phyloP scores from a whole-genome alignment of 768 basidiomycete genomes.

The Leccinum longicurvipes region DNA sequence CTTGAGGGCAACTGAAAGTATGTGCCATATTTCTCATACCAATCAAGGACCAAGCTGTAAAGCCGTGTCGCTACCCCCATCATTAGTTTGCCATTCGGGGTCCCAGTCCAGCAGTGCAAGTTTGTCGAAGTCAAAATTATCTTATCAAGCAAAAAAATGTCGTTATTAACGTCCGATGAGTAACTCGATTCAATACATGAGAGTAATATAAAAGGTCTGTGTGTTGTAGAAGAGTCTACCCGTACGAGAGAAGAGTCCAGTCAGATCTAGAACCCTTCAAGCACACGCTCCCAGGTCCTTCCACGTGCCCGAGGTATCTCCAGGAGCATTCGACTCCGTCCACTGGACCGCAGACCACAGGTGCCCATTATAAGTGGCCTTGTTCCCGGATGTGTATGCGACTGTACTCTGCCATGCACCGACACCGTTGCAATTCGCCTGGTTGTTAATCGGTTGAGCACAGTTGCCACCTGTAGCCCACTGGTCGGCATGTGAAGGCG shows the following conservation, averaged over 20 bases:
- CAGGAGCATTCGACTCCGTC: slow-evolving; percentile 18
- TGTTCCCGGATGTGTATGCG: slow-evolving; percentile 18
- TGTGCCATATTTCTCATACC: not conserved
- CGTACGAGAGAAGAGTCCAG: not conserved
- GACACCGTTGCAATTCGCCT: slow-evolving; percentile 21
- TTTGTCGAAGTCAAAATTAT: not conserved
- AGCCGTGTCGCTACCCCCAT: not conserved
- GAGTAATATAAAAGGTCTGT: not conserved
- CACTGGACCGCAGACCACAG: slow-evolving; percentile 29
- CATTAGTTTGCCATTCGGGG: not conserved
- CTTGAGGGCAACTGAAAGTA: not conserved
- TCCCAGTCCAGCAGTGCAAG: not conserved
- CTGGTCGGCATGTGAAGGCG: slow-evolving; percentile 10
- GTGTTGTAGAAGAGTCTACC: not conserved
- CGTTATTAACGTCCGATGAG: not conserved
- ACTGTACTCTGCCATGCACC: slow-evolving; percentile 13
- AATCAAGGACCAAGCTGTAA: not conserved
- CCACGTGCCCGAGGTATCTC: slow-evolving; percentile 28
- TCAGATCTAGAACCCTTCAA: not conserved
- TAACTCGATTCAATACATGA: not conserved
- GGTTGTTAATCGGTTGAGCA: slow-evolving; percentile 21
- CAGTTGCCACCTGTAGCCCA: slow-evolving; percentile 15
- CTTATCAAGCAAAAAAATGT: not conserved
- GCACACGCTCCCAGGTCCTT: slow-evolving; percentile 19
- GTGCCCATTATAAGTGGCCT: slow-evolving; percentile 11